Base-by-base conservation (phyloP, 139 green algal genomes). In the Volvox reticuliferus region DNA sequence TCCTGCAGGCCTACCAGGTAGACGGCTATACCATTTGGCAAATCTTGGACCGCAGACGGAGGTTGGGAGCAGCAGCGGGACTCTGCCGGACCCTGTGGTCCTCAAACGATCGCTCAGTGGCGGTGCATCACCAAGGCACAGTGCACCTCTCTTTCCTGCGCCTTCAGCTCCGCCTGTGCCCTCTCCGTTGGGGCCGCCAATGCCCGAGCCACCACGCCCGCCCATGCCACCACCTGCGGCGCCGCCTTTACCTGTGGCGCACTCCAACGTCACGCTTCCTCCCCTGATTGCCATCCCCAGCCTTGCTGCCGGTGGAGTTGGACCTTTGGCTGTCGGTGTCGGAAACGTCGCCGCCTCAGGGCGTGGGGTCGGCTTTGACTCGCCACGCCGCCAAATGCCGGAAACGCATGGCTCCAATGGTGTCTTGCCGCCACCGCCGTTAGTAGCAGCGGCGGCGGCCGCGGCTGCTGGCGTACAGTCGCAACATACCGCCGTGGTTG, bases 371-470 rank as follows among this genome's bases (percentile, higher is more conserved):
- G 82, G 20, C 24, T 13, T 33, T 37, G 84, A 80, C 2, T 32
- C 67, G 28, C 68, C 84, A 37, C 68, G 19, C 32, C 84, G 84
- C 2, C 84, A 65, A 26, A 24, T 6, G 13, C 28, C 28, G 30
- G 82, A 88, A 3, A 12, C 65, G 0, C 82, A 81, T 33, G 32
- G 26, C 71, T 20, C 1, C 71, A 30, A 18, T 35, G 12, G 19
- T 13, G 63, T 28, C 26, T 36, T 89, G 0, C n/a, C 79, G 36
- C 36, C 67, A 0, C 84, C 84, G 67, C 84, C 84, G 84, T 65
- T 69, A 65, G 36, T 89, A 37, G 67, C 79, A 67, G 82, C 82
- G 9, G 81, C 81, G 32, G 76, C 76, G 76, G 76, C 71, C 26
- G 67, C 83, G 24, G 83, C 84, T 14, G 65, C 82, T 19, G 35